A percentile compares a stretch with the other conserved stretches of the same genome.
These are phyloP conservation scores for Mycena maculata DNA, from an alignment of 768 basidiomycete species.

Conservation along the genomic window DNA sequence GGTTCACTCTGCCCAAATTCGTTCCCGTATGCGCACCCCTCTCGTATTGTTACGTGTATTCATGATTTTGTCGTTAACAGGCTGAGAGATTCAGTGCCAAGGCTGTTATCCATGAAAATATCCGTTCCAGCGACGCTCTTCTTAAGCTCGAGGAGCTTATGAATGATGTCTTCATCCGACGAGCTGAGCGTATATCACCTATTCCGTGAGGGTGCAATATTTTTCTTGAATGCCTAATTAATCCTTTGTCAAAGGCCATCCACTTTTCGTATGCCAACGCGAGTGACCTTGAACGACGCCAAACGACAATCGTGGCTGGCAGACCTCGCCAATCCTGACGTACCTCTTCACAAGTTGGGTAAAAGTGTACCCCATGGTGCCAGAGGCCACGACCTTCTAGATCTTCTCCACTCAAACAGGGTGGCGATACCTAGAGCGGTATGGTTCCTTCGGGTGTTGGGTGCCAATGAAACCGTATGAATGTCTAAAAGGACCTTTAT, in stretches of 20 bases:
- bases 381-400: constrained; percentile 86
- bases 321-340: constrained; percentile 82
- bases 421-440: constrained; percentile 86
- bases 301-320: constrained; percentile 87
- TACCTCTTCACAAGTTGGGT: constrained; percentile 83
- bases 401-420: constrained; percentile 78
- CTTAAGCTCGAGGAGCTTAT: constrained; percentile 78
- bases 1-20: constrained; percentile 63
- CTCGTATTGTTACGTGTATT: neutral
- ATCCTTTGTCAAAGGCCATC: constrained; percentile 58
- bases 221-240: neutral
- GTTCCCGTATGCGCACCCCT: constrained; percentile 65
- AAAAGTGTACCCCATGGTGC: constrained; percentile 90
- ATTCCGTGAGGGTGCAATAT: constrained; percentile 67
- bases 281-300: constrained; percentile 83
- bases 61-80: constrained; percentile 43
- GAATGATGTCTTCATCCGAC: constrained; percentile 77
- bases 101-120: constrained; percentile 60
- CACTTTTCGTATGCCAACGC: constrained; percentile 83
- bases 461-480: constrained; percentile 85
- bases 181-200: constrained; percentile 63
- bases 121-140: constrained; percentile 65
- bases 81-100: constrained; percentile 74
- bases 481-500: neutral
- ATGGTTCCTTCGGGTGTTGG: constrained; percentile 89